Evolutionary conservation across 2,329 filamentous ascomycete genomes (phyloP), one percentile per base, ranked within the genome.

Genomic region (Cladophialophora yegresii): DNA sequence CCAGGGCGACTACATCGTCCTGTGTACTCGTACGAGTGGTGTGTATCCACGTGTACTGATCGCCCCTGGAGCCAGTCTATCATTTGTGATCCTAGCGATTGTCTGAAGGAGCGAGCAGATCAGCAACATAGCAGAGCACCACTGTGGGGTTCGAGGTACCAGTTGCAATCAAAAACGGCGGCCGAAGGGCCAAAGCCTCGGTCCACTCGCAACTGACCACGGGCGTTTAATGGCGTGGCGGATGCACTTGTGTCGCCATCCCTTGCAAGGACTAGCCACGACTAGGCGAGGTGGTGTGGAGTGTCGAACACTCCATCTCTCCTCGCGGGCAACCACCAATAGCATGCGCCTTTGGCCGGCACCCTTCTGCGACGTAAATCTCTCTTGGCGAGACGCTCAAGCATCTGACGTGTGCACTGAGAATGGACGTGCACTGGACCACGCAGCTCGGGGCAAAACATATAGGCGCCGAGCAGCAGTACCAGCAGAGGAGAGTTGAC

Each of bases 321-420:
- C 49, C 40, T 54, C 47, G 4, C 20, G 36, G 33, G 20, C n/a
- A 62, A 9, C 40, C 51, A 10, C 59, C 59, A 62, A 62, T 62
- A 7, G 45, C 7, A 4, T 10, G 36, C 36, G 16, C 22, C 55
- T 13, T 60, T 64, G 45, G 12, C 62, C 56, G 47, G 7, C 23
- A 32, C 4, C 9, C 12, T 45, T 3, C n/a, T 30, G 51, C 12
- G 20, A 16, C 12, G 49, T 22, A 45, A 26, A 58, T 40, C 54
- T 54, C 36, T 49, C 58, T 58, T 62, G 63, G 59, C 58, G 43
- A n/a, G 1, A 8, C 13, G 50, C 45, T 62, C 59, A 67, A 64
- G 62, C 62, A 43, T 64, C 65, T 67, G 54, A 67, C 65, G 65
- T 67, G 65, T 67, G 65, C 58, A 67, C 65, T 64, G 59, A 62